These are phyloP conservation scores for Kalmanozyma brasiliensis DNA, from an alignment of 1,284 basidiomycete species.

Conservation along the genomic window DNA sequence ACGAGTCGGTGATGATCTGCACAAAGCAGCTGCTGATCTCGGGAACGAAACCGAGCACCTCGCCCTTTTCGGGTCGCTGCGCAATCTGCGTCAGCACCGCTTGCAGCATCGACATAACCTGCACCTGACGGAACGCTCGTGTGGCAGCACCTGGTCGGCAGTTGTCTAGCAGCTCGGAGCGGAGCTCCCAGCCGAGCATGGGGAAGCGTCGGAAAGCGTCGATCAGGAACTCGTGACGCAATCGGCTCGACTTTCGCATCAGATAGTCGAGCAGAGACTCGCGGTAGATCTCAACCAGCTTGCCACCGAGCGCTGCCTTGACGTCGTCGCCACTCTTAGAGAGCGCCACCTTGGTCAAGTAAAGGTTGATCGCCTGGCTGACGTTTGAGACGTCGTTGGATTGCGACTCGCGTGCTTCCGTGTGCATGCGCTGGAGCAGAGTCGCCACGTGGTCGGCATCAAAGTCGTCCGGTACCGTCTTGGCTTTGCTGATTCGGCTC, in stretches of 20 bases:
- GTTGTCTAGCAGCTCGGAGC: constrained; percentile 73
- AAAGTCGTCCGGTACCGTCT: constrained; percentile 75
- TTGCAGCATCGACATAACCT: constrained; percentile 80
- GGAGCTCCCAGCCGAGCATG: constrained; percentile 76
- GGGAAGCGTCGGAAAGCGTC: constrained; percentile 81
- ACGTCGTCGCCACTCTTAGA: constrained; percentile 20
- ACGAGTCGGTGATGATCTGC: constrained; percentile 73
- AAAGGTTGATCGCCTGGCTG: constrained; percentile 78
- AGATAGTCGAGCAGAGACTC: constrained; percentile 81
- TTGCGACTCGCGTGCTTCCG: constrained; percentile 75
- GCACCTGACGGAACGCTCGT: constrained; percentile 68
- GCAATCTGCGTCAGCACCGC: constrained; percentile 75
- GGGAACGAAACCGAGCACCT: constrained; percentile 73
- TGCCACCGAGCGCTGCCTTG: constrained; percentile 32
- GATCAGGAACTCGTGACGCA: constrained; percentile 81
- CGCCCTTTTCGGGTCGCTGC: constrained; percentile 63
- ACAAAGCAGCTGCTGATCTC: constrained; percentile 73
- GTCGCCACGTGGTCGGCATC: constrained; percentile 70
- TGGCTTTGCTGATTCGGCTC: constrained; percentile 79
- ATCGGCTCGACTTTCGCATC: constrained; percentile 80
- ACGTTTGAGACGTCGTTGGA: constrained; percentile 76
- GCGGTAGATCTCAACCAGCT: constrained; percentile 74
- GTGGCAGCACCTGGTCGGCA: constrained; percentile 53
- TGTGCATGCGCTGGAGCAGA: constrained; percentile 78
- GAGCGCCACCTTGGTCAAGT: constrained; percentile 71